These are phyloP conservation scores for Fusarium aywerte DNA, from an alignment of 2,329 filamentous ascomycete species.

Conservation along the genomic window DNA sequence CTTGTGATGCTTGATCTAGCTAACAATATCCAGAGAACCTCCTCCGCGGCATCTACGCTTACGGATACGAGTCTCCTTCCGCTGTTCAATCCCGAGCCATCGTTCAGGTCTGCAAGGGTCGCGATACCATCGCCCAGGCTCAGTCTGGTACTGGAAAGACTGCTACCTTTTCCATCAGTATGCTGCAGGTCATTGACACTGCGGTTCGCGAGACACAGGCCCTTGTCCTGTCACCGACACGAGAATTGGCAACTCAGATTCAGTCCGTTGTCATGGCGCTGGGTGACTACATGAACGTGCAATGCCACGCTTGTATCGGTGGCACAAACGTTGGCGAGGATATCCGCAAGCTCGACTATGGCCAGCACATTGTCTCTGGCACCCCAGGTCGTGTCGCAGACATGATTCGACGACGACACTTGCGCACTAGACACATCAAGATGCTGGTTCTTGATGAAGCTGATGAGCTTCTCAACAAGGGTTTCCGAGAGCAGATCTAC, in stretches of 20 bases:
- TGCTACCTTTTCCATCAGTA: constrained; percentile 94
- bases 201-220: constrained; percentile 93
- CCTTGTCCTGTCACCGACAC: constrained; percentile 92
- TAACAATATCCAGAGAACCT: constrained; percentile 75
- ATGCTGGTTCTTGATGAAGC: constrained; percentile 72
- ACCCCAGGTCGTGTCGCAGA: constrained; percentile 91
- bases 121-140: constrained; percentile 97
- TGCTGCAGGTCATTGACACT: constrained; percentile 95
- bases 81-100: constrained; percentile 98
- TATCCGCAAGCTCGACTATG: constrained; percentile 96
- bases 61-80: constrained; percentile 97
- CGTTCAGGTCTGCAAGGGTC: constrained; percentile 98
- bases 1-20: neutral
- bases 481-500: constrained; percentile 98
- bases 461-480: constrained; percentile 81
- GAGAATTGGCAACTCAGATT: constrained; percentile 97
- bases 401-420: constrained; percentile 68
- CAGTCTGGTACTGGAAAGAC: constrained; percentile 98
- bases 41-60: constrained; percentile 96
- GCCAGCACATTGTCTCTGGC: constrained; percentile 96
- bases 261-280: constrained; percentile 99
- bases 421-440: constrained; percentile 71
- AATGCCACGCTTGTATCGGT: constrained; percentile 98
- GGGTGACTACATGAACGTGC: constrained; percentile 99
- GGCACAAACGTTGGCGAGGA: constrained; percentile 98